phyloP scores from a whole-genome alignment of 73 alveolate species.

The Blepharisma stoltei region DNA sequence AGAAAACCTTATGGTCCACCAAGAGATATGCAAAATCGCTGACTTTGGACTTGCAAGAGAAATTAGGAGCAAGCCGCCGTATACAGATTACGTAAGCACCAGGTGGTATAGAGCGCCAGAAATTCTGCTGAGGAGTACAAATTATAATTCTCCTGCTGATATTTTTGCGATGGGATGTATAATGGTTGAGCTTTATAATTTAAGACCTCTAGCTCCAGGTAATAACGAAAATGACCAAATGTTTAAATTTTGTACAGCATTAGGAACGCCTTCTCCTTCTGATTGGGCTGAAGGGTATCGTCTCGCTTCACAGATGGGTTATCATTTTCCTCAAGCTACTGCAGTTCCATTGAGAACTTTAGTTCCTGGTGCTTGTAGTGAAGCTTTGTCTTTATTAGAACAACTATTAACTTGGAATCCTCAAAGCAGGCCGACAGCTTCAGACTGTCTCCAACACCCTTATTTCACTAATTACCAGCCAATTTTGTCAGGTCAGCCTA shows the following conservation, averaged over 20 bases:
- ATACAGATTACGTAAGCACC: conserved; percentile 99
- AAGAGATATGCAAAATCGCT: conserved; percentile 97
- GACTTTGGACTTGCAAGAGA: conserved; percentile 99
- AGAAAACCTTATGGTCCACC: conserved; percentile 91
- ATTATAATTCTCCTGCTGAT: conserved; percentile 99
- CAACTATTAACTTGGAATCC: conserved; percentile 86
- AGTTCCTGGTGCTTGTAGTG: conserved; percentile 49
- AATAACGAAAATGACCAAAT: conserved; percentile 94
- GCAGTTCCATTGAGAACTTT: conserved; percentile 58
- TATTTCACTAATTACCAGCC: conserved; percentile 50
- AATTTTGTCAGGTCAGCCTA: not conserved
- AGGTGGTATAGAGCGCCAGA: conserved; percentile 99
- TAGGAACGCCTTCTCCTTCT: conserved; percentile 92
- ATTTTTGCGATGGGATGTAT: conserved; percentile 97
- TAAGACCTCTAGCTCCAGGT: conserved; percentile 97
- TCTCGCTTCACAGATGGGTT: conserved; percentile 45
- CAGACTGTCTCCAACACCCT: conserved; percentile 79
- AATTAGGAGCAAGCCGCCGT: conserved; percentile 99
- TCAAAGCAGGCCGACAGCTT: conserved; percentile 88
- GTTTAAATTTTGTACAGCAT: conserved; percentile 89
- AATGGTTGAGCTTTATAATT: conserved; percentile 95
- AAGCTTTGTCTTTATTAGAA: conserved; percentile 2
- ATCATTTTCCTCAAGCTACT: conserved; percentile 75
- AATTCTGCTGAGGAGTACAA: conserved; percentile 90
- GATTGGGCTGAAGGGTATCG: conserved; percentile 64